Evolutionary conservation across 2,329 filamentous ascomycete species (phyloP), one percentile per base, ranked within the genome.

Genomic region (Clarireedia sp.): DNA sequence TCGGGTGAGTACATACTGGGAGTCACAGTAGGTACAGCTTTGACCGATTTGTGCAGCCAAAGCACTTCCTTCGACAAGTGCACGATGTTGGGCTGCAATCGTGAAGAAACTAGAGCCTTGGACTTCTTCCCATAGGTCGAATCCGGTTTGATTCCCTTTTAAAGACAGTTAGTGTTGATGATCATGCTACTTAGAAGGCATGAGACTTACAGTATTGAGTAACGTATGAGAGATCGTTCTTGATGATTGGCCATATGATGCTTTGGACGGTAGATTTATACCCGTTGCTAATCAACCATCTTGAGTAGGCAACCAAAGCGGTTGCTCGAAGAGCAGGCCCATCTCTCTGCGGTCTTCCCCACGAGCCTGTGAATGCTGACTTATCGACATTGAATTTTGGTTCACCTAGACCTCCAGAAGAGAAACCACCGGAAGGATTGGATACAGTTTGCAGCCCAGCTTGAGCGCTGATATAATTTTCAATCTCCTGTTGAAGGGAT

Each of bases 51-150:
- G 73, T n/a, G 71, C 70, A 3, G 89, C 87, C 16, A 94, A 76
- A 2, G 76, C 74, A 54, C 76, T 80, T 5, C 89, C 89, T 70
- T 88, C 82, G 6, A 83, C 73, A 14, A 85, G 73, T n/a, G 82
- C 78, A 62, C 88, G 81, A 67, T 92, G 83, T 58, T 87, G 82
- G 41, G 79, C 78, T 3, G 82, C 80, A 33, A 83, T 73, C 1
- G 89, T 94, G 71, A 92, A 95, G 74, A 91, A 94, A 0, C 87
- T 90, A 21, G 81, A 84, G 41, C 87, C 86, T 23, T 76, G 74
- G 14, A 91, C 81, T 68, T 94, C 89, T 68, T 94, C 89, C 89
- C 89, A 94, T 3, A 95, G 77, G 68, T 95, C 89, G 64, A 83
- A 94, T 0, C 76, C 77, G 5, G 76, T 76, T 56, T 76, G 70